These are phyloP conservation scores for Nematodospora valgi DNA, from an alignment of 805 yeast genomes.

Conservation along the genomic window DNA sequence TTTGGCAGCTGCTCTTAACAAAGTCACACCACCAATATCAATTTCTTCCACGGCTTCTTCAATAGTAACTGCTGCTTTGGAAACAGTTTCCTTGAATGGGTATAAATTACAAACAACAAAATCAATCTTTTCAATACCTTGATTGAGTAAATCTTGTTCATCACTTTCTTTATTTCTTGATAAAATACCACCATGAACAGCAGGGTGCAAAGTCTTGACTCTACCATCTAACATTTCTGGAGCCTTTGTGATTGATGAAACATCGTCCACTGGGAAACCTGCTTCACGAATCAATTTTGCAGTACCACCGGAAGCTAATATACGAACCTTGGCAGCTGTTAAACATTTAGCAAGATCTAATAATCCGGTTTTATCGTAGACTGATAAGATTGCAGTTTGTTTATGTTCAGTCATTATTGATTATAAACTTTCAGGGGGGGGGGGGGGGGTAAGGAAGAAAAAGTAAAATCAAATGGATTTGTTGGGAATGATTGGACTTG, in stretches of 20 bases:
- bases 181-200: slow-evolving; percentile 96
- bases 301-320: slow-evolving; percentile 97
- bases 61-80: slow-evolving; percentile 91
- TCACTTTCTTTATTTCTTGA: slow-evolving; percentile 92
- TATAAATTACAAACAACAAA: slow-evolving; percentile 96
- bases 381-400: slow-evolving; percentile 93
- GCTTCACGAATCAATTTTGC: slow-evolving; percentile 93
- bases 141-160: slow-evolving; percentile 81
- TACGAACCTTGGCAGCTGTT: slow-evolving; percentile 80
- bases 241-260: slow-evolving; percentile 91
- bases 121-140: slow-evolving; percentile 94
- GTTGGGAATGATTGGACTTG: too few relatives aligned
- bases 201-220: slow-evolving; percentile 97
- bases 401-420: slow-evolving; percentile 42
- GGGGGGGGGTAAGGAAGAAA: too few relatives aligned
- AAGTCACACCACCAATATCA: slow-evolving; percentile 95
- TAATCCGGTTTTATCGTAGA: slow-evolving; percentile 95
- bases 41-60: slow-evolving; percentile 98
- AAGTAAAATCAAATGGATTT: too few relatives aligned
- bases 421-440: too few relatives aligned
- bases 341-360: slow-evolving; percentile 95
- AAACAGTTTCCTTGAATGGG: slow-evolving; percentile 96
- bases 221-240: slow-evolving; percentile 99
- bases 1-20: slow-evolving; percentile 97
- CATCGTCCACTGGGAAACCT: slow-evolving; percentile 97